Evolutionary conservation across 495 filamentous ascomycete genomes (phyloP).

Genomic region (Hapsidospora chrysogenum): DNA sequence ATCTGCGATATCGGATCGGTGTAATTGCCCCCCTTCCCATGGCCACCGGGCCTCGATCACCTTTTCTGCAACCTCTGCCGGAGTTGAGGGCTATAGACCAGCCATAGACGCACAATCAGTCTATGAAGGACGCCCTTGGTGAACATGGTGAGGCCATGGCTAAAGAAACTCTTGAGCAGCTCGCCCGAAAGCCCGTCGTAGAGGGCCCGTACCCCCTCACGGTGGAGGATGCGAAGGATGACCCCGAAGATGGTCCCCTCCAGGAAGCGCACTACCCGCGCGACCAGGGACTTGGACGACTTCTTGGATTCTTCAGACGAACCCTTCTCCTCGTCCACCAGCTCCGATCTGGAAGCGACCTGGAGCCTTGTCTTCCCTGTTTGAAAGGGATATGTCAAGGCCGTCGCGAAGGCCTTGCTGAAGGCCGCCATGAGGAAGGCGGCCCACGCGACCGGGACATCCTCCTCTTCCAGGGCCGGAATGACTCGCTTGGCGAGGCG

Average conservation of each 20-base stretch:
- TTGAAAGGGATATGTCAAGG: conserved; percentile 74
- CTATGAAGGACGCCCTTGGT: conserved; percentile 69
- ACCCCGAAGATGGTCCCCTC: conserved; percentile 42
- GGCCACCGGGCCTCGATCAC: neutral
- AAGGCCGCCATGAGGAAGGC: conserved; percentile 59
- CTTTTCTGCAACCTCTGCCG: neutral
- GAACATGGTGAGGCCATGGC: conserved; percentile 79
- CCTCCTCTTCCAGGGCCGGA: conserved; percentile 30
- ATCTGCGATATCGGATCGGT: too few relatives aligned
- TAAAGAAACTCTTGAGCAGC: conserved; percentile 71
- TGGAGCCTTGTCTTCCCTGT: conserved; percentile 68
- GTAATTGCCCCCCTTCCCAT: neutral
- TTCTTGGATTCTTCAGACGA: neutral
- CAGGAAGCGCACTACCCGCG: conserved; percentile 7
- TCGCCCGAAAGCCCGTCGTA: conserved; percentile 69
- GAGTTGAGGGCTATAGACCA: conserved; percentile 1
- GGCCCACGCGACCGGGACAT: conserved; percentile 27
- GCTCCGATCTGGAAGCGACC: conserved; percentile 18
- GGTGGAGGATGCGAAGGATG: conserved; percentile 42
- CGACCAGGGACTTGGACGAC: conserved; percentile 2
- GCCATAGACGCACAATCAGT: conserved; percentile 46
- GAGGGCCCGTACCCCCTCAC: conserved; percentile 50
- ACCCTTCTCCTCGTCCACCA: conserved; percentile 2
- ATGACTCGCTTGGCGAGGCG: conserved; percentile 38
- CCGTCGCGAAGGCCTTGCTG: conserved; percentile 64